Conservation (phyloP, 805 yeast genomes). For the Wickerhamiella azymoides region DNA sequence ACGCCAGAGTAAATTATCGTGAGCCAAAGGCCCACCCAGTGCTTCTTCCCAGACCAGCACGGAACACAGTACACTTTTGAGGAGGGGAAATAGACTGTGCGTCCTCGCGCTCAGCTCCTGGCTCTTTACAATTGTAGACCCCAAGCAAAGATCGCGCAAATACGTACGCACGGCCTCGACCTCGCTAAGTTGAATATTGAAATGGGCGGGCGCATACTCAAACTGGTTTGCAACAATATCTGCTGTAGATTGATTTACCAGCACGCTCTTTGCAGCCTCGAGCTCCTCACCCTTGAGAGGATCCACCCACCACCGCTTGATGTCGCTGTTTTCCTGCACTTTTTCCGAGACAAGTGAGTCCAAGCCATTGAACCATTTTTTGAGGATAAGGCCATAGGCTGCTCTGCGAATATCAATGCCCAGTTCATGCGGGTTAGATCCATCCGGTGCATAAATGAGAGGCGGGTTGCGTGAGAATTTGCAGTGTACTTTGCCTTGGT, state of each 20-base stretch:
- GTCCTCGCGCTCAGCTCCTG: not conserved
- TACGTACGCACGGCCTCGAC: not conserved
- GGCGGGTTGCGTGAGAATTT: not conserved
- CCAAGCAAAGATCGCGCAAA: not conserved
- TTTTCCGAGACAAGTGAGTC: not conserved
- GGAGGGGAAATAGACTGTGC: not conserved
- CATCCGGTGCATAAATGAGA: not conserved
- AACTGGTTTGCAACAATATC: not conserved
- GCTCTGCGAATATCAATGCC: slow-evolving; percentile 4
- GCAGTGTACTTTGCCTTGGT: not conserved
- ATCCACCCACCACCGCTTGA: not conserved
- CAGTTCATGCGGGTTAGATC: not conserved
- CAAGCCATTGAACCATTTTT: not conserved
- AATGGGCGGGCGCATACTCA: not conserved
- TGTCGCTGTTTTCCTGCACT: not conserved
- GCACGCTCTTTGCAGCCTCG: not conserved
- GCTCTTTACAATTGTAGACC: not conserved
- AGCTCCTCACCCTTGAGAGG: not conserved
- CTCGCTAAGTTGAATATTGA: not conserved
- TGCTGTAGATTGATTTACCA: not conserved
- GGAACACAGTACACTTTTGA: not conserved
- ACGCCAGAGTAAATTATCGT: slow-evolving; percentile 2
- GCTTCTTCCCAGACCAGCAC: slow-evolving; percentile 5
- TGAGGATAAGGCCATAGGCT: slow-evolving; percentile 1
- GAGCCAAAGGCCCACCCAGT: not conserved